These are phyloP conservation scores for Candida vartiovaarae DNA, from an alignment of 805 yeast species.

Conservation along the genomic window DNA sequence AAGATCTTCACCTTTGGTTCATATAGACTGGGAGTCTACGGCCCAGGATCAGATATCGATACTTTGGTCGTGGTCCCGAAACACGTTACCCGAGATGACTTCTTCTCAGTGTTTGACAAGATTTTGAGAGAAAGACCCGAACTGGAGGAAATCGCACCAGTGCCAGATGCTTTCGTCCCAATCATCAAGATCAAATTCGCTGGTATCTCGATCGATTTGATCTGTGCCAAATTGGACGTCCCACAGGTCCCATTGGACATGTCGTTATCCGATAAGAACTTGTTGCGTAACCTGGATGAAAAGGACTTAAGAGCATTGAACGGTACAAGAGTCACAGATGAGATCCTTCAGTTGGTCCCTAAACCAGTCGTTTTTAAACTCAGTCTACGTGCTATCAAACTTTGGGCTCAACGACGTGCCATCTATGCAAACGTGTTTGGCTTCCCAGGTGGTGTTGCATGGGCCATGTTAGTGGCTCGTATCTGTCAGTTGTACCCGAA, in stretches of 20 bases:
- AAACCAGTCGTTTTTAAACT: constrained; percentile 89
- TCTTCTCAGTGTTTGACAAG: constrained; percentile 72
- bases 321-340: constrained; percentile 97
- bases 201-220: constrained; percentile 90
- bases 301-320: constrained; percentile 83
- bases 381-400: constrained; percentile 84
- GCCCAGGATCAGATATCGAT: constrained; percentile 98
- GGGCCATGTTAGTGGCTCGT: constrained; percentile 99
- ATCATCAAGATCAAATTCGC: constrained; percentile 82
- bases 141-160: constrained; percentile 84
- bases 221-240: constrained; percentile 76
- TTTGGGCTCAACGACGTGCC: constrained; percentile 96
- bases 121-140: constrained; percentile 70
- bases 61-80: constrained; percentile 95
- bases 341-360: constrained; percentile 82
- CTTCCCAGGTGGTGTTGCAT: constrained; percentile 98
- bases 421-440: constrained; percentile 93
- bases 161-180: constrained; percentile 98
- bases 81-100: constrained; percentile 86
- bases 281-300: constrained; percentile 84
- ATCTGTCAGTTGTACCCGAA: constrained; percentile 95
- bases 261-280: constrained; percentile 75
- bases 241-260: constrained; percentile 75
- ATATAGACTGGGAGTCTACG: constrained; percentile 90
- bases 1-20: constrained; percentile 96